Conservation (phyloP, 768 basidiomycete genomes). For the Lentinula aciculospora region DNA sequence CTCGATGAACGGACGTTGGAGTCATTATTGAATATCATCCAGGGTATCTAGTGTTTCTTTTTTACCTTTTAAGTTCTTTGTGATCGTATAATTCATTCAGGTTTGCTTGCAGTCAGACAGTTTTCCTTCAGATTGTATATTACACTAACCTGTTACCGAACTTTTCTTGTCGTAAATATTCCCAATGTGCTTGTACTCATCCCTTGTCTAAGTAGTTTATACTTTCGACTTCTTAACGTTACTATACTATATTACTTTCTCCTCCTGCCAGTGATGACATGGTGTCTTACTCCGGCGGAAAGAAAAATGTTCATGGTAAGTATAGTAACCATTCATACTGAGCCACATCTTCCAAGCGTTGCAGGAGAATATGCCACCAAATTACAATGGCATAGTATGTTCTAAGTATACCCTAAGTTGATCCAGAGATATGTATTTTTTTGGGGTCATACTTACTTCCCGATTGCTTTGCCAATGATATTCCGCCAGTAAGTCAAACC, state of each 20-base stretch:
- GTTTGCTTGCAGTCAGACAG: too few species aligned
- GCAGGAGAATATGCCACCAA: neutral
- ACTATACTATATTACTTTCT: too few species aligned
- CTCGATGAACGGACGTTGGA: constrained; percentile 10
- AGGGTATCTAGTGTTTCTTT: constrained; percentile 1
- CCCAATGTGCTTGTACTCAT: neutral
- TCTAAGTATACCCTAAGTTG: neutral
- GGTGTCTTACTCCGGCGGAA: too few species aligned
- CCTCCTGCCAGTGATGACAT: too few species aligned
- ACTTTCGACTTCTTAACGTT: too few species aligned
- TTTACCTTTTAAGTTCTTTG: neutral
- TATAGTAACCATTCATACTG: too few species aligned
- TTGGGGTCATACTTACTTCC: too few species aligned
- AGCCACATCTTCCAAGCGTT: neutral
- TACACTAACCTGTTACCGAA: neutral
- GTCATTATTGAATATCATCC: constrained; percentile 3
- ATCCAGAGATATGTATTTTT: neutral
- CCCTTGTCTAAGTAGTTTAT: too few species aligned
- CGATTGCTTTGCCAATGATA: too few species aligned
- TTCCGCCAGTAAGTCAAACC: neutral
- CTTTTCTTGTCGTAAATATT: neutral
- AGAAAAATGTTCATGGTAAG: too few species aligned
- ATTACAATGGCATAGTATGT: neutral
- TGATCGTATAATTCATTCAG: too few species aligned
- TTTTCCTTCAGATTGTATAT: neutral